Evolutionary conservation across 306 rosid species (phyloP).

Genomic region (Senna tora): DNA sequence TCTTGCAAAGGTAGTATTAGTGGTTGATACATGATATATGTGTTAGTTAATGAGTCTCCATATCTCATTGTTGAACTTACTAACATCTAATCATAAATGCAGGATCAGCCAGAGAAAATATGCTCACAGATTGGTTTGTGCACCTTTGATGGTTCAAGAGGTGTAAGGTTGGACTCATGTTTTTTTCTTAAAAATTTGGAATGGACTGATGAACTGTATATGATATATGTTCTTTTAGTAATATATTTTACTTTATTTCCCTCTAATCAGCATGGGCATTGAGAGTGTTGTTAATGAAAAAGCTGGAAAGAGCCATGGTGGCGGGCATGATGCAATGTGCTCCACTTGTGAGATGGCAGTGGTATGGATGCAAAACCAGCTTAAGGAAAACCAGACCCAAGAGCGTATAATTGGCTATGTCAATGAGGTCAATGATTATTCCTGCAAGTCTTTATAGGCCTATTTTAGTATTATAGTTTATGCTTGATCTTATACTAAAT

Average conservation of each 20-base stretch:
- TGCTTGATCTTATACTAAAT: slow-evolving; percentile 26
- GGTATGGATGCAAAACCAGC: slow-evolving; percentile 74
- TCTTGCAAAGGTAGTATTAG: slow-evolving; percentile 49
- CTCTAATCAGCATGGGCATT: slow-evolving; percentile 45
- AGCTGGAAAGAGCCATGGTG: slow-evolving; percentile 38
- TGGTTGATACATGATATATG: background rate
- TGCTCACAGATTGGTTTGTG: slow-evolving; percentile 73
- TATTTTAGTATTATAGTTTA: background rate
- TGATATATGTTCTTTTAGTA: background rate
- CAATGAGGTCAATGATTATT: slow-evolving; percentile 51
- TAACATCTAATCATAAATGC: slow-evolving; percentile 6
- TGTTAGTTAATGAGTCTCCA: background rate
- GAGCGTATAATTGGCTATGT: slow-evolving; percentile 57
- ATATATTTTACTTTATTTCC: background rate
- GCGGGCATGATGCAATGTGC: slow-evolving; percentile 47
- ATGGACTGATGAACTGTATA: background rate
- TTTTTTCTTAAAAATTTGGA: slow-evolving; percentile 3
- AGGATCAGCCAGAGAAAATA: slow-evolving; percentile 66
- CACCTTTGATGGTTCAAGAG: slow-evolving; percentile 58
- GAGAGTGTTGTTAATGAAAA: slow-evolving; percentile 58
- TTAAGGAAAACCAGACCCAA: slow-evolving; percentile 57
- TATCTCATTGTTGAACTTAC: background rate
- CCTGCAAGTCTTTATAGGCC: background rate
- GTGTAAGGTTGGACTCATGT: slow-evolving; percentile 55
- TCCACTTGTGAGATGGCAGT: slow-evolving; percentile 70